These are phyloP conservation scores for Vaccinium corymbosum DNA, from an alignment of 148 eudicot species.

Conservation along the genomic window DNA sequence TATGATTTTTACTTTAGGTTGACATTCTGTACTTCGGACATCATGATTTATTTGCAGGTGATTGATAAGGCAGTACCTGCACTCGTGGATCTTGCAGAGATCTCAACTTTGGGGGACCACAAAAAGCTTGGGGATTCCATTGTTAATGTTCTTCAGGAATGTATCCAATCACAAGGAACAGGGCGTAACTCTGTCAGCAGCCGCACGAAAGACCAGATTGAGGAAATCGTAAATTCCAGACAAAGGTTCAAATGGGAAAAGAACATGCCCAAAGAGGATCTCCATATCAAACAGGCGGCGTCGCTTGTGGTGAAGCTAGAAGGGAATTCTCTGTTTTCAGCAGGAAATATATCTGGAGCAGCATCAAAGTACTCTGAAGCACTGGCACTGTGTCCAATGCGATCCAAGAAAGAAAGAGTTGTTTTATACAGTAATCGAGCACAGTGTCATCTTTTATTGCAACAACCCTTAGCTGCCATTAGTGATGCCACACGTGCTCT, in stretches of 20 bases:
- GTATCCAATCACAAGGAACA: constrained; percentile 65
- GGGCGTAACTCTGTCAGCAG: constrained; percentile 51
- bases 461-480: constrained; percentile 84
- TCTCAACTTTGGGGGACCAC: constrained; percentile 77
- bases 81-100: constrained; percentile 80
- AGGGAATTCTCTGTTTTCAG: constrained; percentile 89
- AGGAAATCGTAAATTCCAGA: constrained; percentile 62
- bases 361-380: constrained; percentile 94
- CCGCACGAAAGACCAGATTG: constrained; percentile 58
- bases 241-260: constrained; percentile 79
- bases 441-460: constrained; percentile 86
- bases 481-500: constrained; percentile 94
- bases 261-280: constrained; percentile 91
- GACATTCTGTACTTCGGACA: background rate
- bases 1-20: background rate
- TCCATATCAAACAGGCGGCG: constrained; percentile 93
- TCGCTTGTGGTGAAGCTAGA: constrained; percentile 91
- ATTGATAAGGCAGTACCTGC: constrained; percentile 81
- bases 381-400: constrained; percentile 76
- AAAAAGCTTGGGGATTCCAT: constrained; percentile 92
- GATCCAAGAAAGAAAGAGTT: constrained; percentile 87
- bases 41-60: constrained; percentile 44
- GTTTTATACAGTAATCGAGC: constrained; percentile 91
- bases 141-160: constrained; percentile 70
- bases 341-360: constrained; percentile 87